A percentile compares a stretch with the other conserved stretches of the same genome.
Conservation (phyloP, 2,329 filamentous ascomycete genomes). For the Fonsecaea erecta region DNA sequence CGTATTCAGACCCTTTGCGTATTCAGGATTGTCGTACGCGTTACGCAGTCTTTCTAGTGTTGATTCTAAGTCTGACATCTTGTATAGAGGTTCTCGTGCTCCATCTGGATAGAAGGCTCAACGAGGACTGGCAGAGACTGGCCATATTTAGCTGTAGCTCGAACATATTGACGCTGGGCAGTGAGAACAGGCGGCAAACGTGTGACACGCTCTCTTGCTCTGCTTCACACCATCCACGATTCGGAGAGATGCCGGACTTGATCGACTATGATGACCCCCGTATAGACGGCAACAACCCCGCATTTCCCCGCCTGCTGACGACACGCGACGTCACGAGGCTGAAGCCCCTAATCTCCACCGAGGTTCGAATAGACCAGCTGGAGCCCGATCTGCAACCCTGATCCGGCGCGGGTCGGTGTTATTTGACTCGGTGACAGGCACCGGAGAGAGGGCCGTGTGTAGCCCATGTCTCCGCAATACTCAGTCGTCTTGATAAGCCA, state of each 20-base stretch:
- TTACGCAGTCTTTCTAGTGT: conserved; percentile 3
- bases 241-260: conserved; percentile 12
- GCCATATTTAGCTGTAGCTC: background rate
- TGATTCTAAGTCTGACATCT: conserved; percentile 5
- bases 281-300: background rate
- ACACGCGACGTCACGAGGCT: conserved; percentile 10
- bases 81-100: background rate
- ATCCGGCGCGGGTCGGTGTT: background rate
- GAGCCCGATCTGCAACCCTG: background rate
- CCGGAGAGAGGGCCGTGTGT: background rate
- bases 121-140: background rate
- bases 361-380: background rate
- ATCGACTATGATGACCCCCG: background rate
- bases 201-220: background rate
- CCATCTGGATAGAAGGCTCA: background rate
- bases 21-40: conserved; percentile 8
- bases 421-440: background rate
- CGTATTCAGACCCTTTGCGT: conserved; percentile 4
- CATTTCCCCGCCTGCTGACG: conserved; percentile 1
- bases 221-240: background rate
- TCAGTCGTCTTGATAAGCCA: background rate
- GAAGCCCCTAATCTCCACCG: conserved; percentile 5
- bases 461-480: background rate
- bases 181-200: background rate
- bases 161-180: background rate